These are phyloP conservation scores for Medicago arabica DNA, from an alignment of 306 rosid genomes.

Conservation along the genomic window DNA sequence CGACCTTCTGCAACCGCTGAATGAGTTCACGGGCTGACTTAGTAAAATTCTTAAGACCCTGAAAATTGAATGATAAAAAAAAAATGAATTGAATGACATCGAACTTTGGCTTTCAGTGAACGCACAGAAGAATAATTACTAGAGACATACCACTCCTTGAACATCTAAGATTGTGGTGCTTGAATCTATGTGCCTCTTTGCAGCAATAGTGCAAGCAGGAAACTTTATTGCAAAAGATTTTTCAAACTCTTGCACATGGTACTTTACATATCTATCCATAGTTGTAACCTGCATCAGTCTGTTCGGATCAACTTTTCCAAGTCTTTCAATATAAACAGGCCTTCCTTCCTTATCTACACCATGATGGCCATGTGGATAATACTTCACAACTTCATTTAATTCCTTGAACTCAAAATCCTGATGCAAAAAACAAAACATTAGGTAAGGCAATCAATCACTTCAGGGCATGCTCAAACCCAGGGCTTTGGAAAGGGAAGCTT, in stretches of 20 bases:
- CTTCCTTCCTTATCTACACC: conserved; percentile 98
- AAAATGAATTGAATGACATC: conserved; percentile 15
- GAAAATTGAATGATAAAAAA: conserved; percentile 24
- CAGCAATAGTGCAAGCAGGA: conserved; percentile 98
- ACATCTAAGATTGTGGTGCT: conserved; percentile 97
- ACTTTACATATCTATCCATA: conserved; percentile 87
- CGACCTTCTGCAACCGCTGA: conserved; percentile 83
- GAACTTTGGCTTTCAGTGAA: conserved; percentile 21
- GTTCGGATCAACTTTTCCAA: conserved; percentile 95
- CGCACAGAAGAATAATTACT: conserved; percentile 19
- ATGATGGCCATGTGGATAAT: conserved; percentile 96
- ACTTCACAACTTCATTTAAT: conserved; percentile 71
- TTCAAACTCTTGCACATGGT: conserved; percentile 95
- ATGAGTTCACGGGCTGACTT: conserved; percentile 93
- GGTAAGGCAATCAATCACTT: conserved; percentile 14
- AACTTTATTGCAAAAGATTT: conserved; percentile 81
- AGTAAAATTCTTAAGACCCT: conserved; percentile 95
- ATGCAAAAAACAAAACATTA: conserved; percentile 28
- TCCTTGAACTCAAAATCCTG: conserved; percentile 94
- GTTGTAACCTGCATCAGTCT: conserved; percentile 94
- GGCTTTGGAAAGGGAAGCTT: not conserved
- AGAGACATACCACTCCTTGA: conserved; percentile 90
- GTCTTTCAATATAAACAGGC: conserved; percentile 90
- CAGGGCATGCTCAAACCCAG: not conserved
- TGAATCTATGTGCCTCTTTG: conserved; percentile 96